These are phyloP conservation scores for Globisporangium parvum DNA, from an alignment of 352 stramenopile species.

Conservation along the genomic window DNA sequence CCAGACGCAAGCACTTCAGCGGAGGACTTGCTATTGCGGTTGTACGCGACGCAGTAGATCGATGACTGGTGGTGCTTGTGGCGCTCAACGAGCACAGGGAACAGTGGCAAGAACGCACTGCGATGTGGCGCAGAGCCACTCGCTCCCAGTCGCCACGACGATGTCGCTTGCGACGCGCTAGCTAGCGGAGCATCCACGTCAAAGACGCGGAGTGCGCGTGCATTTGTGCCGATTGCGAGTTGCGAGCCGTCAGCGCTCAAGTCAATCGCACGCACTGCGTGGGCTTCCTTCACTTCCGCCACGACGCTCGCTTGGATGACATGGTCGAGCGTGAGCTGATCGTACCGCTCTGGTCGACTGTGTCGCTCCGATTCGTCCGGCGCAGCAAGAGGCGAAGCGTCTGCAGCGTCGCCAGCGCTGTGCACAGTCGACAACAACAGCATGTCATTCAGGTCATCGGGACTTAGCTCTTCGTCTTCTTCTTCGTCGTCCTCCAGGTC, in stretches of 20 bases:
- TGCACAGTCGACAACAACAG: too few relatives aligned
- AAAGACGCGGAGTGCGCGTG: constrained; percentile 47
- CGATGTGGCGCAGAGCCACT: neutral
- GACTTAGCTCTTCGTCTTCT: neutral
- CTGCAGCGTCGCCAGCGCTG: neutral
- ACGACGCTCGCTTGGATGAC: constrained; percentile 41
- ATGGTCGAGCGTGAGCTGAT: constrained; percentile 31
- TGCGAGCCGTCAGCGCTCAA: constrained; percentile 28
- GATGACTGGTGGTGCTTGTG: constrained; percentile 56
- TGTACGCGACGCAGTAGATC: constrained; percentile 54
- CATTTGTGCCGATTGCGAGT: constrained; percentile 60
- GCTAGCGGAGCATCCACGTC: constrained; percentile 22
- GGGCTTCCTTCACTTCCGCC: constrained; percentile 43
- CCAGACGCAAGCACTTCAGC: constrained; percentile 42
- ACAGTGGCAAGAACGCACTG: constrained; percentile 30
- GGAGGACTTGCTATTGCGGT: constrained; percentile 9
- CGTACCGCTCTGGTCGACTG: constrained; percentile 17
- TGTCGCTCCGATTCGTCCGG: neutral
- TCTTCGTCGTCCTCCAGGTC: neutral
- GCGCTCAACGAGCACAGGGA: constrained; percentile 43
- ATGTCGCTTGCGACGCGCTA: neutral
- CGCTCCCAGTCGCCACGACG: neutral
- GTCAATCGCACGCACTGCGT: constrained; percentile 52
- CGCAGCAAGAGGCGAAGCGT: neutral
- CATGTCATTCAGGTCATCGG: neutral